A percentile compares a stretch with the other conserved stretches of the same genome.
Evolutionary conservation across 208 protist species (phyloP).

Genomic region (Giardia duodenalis): DNA sequence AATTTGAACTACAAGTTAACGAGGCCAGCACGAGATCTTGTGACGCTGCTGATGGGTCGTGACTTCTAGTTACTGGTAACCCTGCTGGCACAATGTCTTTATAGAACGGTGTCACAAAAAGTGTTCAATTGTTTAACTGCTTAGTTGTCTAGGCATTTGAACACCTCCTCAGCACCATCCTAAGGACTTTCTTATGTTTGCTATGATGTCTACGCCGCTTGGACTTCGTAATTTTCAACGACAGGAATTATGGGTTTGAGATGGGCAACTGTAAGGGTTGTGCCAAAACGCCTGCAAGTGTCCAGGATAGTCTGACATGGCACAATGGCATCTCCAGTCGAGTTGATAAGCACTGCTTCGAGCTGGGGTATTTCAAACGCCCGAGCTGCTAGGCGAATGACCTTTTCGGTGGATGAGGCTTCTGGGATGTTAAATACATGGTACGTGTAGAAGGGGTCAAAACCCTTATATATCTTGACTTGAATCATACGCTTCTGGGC

Average conservation of each 20-base stretch:
- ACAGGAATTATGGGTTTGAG: not conserved
- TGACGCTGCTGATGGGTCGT: not conserved
- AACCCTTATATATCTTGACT: not conserved
- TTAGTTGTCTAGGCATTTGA: too few relatives aligned
- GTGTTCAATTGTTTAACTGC: too few relatives aligned
- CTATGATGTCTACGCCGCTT: too few relatives aligned
- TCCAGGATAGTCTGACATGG: not conserved
- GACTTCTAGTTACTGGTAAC: not conserved
- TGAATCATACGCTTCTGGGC: not conserved
- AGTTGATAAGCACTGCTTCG: not conserved
- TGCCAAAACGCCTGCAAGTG: not conserved
- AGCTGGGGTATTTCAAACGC: not conserved
- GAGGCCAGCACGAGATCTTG: too few relatives aligned
- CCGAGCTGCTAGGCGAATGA: not conserved
- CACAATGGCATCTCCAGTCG: not conserved
- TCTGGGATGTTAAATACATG: not conserved
- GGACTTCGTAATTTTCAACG: not conserved
- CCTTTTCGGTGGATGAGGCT: not conserved
- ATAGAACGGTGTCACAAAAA: too few relatives aligned
- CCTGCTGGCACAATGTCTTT: too few relatives aligned
- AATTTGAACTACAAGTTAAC: too few relatives aligned
- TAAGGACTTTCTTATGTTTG: too few relatives aligned
- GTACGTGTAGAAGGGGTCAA: constrained; percentile 6
- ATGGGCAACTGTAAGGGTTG: not conserved
- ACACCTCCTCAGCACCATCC: too few relatives aligned